These are phyloP conservation scores for Drosera capensis DNA, from an alignment of 148 eudicot species.

Conservation along the genomic window DNA sequence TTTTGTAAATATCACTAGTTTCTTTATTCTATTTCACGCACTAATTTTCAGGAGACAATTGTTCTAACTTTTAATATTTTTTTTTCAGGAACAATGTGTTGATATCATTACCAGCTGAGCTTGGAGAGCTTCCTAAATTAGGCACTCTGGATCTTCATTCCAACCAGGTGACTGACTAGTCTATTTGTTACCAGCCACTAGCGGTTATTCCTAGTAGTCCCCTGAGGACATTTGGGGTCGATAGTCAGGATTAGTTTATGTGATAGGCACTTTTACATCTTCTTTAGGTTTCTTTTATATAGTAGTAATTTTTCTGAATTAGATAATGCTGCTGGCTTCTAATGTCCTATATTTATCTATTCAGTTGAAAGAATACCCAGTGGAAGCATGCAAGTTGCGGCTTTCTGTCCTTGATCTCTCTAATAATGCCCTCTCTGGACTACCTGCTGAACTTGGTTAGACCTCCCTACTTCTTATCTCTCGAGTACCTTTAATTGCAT, in stretches of 20 bases:
- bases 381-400: constrained; percentile 71
- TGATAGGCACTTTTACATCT: too few relatives aligned
- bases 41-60: constrained; percentile 66
- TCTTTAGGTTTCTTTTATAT: too few relatives aligned
- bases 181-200: background rate
- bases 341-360: constrained; percentile 12
- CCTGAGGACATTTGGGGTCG: too few relatives aligned
- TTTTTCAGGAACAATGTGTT: constrained; percentile 55
- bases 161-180: constrained; percentile 42
- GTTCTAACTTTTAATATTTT: constrained; percentile 5
- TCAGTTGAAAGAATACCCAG: constrained; percentile 80
- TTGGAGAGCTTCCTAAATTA: constrained; percentile 56
- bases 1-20: too few relatives aligned
- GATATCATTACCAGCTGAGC: constrained; percentile 55
- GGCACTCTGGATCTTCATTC: constrained; percentile 93
- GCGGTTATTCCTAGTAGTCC: too few relatives aligned
- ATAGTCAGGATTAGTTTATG: background rate
- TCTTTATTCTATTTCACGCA: too few relatives aligned
- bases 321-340: too few relatives aligned
- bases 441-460: constrained; percentile 95
- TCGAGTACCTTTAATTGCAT: constrained; percentile 1
- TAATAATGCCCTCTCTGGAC: constrained; percentile 85
- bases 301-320: constrained; percentile 9
- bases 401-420: constrained; percentile 79
- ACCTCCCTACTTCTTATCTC: constrained; percentile 3